Evolutionary conservation across 805 yeast species (phyloP).

Genomic region (Kuraishia hungarica): DNA sequence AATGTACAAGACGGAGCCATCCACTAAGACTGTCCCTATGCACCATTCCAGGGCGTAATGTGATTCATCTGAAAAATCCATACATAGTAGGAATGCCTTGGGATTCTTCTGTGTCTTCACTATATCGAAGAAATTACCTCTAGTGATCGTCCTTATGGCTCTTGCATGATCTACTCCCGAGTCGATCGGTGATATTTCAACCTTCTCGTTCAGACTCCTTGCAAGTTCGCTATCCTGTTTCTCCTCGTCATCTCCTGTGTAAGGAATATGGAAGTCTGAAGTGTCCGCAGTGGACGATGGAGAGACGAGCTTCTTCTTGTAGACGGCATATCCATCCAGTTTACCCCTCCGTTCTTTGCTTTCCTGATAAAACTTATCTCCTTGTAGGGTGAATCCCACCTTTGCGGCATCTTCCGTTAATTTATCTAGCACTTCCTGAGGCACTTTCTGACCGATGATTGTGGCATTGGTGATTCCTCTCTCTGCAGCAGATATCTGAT

Average conservation of each 20-base stretch:
- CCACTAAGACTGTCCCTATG: constrained; percentile 74
- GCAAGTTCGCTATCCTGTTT: constrained; percentile 55
- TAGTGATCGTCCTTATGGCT: constrained; percentile 59
- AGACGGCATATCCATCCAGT: constrained; percentile 47
- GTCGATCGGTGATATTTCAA: constrained; percentile 47
- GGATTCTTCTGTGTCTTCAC: constrained; percentile 15
- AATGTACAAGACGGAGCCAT: constrained; percentile 74
- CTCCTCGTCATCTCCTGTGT: constrained; percentile 61
- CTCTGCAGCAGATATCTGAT: constrained; percentile 49
- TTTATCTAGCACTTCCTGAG: constrained; percentile 19
- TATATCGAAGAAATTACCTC: constrained; percentile 56
- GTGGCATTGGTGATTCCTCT: constrained; percentile 52
- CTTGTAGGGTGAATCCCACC: constrained; percentile 33
- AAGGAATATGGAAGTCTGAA: constrained; percentile 35
- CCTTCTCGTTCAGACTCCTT: constrained; percentile 39
- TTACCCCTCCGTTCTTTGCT: constrained; percentile 38
- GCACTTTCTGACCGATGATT: constrained; percentile 25
- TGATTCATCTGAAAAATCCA: constrained; percentile 80
- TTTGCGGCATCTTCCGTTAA: constrained; percentile 23
- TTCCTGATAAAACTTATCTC: constrained; percentile 42
- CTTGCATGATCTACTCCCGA: constrained; percentile 44
- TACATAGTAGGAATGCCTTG: constrained; percentile 67
- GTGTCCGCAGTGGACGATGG: constrained; percentile 33
- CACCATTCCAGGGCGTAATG: constrained; percentile 82
- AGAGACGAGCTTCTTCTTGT: constrained; percentile 51